phyloP scores from a whole-genome alignment of 73 alveolate species.

The Paramecium sonneborni region DNA sequence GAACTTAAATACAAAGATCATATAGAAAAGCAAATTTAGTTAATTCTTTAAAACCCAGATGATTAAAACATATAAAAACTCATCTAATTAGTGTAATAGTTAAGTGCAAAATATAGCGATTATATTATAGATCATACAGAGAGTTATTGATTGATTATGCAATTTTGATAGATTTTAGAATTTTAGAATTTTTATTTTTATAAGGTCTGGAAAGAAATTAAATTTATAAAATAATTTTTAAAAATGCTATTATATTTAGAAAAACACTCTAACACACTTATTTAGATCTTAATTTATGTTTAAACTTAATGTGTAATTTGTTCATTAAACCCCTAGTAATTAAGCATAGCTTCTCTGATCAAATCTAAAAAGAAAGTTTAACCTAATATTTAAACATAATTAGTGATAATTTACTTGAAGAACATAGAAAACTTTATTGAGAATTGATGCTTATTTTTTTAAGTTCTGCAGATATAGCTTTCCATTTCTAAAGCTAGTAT shows the following conservation, averaged over 20 bases:
- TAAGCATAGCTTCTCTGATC: background rate
- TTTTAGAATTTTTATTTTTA: too few species aligned
- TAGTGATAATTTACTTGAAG: background rate
- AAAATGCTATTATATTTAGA: too few species aligned
- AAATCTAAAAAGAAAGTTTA: background rate
- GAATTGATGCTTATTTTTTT: background rate
- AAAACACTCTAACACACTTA: background rate
- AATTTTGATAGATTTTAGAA: too few species aligned
- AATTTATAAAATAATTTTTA: too few species aligned
- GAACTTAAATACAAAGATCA: background rate
- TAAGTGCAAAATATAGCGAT: background rate
- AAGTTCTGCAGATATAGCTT: background rate
- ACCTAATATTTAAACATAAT: background rate
- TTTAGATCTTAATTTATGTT: background rate
- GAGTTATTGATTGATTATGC: too few species aligned
- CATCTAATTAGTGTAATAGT: background rate
- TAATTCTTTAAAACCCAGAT: background rate
- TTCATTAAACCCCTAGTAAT: background rate
- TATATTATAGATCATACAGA: background rate
- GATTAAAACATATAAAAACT: background rate
- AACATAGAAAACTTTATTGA: slow-evolving; percentile 15
- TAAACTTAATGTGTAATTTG: background rate
- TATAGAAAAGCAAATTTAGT: background rate
- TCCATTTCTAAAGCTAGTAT: background rate
- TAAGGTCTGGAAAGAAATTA: too few species aligned